A percentile compares a stretch with the other conserved stretches of the same genome.
phyloP scores from a whole-genome alignment of 129 eudicot species.

The Pittosporum tobira region DNA sequence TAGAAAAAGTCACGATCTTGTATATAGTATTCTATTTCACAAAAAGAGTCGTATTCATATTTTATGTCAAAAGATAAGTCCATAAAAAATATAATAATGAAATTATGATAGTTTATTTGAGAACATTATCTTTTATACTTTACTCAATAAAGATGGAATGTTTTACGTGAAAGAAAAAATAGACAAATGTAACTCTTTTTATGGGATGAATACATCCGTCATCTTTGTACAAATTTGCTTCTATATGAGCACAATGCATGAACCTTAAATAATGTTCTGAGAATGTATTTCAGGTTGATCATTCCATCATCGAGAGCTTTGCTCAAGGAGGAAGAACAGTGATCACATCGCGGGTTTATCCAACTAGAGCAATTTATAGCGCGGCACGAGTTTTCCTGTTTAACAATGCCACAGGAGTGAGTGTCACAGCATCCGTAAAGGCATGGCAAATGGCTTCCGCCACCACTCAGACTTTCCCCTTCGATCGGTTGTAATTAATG shows the following conservation, averaged over 20 bases:
- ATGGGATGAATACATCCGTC: no score
- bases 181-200: no score
- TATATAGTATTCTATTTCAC: no score
- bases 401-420: conserved; percentile 68
- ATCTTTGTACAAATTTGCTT: no score
- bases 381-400: conserved; percentile 62
- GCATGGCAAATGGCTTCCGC: conserved; percentile 65
- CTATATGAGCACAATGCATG: not conserved
- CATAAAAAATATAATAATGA: no score
- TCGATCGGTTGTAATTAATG: conserved; percentile 7
- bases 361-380: conserved; percentile 63
- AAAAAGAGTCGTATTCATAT: no score
- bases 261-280: not conserved
- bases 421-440: conserved; percentile 55
- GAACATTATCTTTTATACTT: no score
- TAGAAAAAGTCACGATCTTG: no score
- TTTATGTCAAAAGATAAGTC: no score
- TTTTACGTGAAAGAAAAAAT: no score
- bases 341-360: conserved; percentile 76
- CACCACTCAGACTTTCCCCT: conserved; percentile 23
- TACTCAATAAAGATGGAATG: no score
- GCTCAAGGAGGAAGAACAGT: conserved; percentile 82
- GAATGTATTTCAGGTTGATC: conserved; percentile 57
- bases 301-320: conserved; percentile 82
- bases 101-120: no score